These are phyloP conservation scores for Tolypocladium guangdongense DNA, from an alignment of 2,329 filamentous ascomycete genomes.

Conservation along the genomic window DNA sequence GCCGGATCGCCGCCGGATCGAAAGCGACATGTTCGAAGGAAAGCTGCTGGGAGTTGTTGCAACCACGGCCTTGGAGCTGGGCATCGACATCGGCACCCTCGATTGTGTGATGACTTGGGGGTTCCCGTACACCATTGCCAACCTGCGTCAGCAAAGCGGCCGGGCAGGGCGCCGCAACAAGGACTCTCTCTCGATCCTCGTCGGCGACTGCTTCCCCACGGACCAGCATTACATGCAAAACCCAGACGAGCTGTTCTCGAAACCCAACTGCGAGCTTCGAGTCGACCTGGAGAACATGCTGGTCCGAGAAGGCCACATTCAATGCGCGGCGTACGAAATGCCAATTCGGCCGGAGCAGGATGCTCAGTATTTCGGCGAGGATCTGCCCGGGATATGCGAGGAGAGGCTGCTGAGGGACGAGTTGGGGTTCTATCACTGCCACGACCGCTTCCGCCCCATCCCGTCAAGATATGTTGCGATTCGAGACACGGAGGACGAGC, in stretches of 20 bases:
- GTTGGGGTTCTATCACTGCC: conserved; percentile 79
- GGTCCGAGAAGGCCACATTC: conserved; percentile 84
- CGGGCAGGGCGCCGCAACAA: conserved; percentile 85
- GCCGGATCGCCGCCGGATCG: conserved; percentile 78
- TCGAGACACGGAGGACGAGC: conserved; percentile 76
- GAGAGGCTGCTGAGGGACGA: conserved; percentile 66
- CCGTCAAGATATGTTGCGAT: conserved; percentile 80
- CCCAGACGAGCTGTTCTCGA: conserved; percentile 84
- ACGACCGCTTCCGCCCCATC: conserved; percentile 74
- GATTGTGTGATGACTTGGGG: conserved; percentile 91
- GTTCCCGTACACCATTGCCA: conserved; percentile 92
- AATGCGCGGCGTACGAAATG: conserved; percentile 93
- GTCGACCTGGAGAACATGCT: conserved; percentile 89
- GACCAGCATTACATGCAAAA: conserved; percentile 98
- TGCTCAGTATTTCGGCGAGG: conserved; percentile 64
- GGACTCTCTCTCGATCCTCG: conserved; percentile 80
- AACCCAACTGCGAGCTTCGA: conserved; percentile 79
- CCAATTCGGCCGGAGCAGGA: conserved; percentile 75
- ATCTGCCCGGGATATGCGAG: conserved; percentile 58
- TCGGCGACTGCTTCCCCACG: conserved; percentile 80
- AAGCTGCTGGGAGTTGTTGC: conserved; percentile 88
- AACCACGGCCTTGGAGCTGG: conserved; percentile 84
- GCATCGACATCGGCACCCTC: conserved; percentile 87
- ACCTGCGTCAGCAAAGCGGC: conserved; percentile 88
- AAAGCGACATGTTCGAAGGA: conserved; percentile 94